A percentile compares a stretch with the other conserved stretches of the same genome.
phyloP scores from a whole-genome alignment of 495 filamentous ascomycete genomes.

The Aspergillus egyptiacus region DNA sequence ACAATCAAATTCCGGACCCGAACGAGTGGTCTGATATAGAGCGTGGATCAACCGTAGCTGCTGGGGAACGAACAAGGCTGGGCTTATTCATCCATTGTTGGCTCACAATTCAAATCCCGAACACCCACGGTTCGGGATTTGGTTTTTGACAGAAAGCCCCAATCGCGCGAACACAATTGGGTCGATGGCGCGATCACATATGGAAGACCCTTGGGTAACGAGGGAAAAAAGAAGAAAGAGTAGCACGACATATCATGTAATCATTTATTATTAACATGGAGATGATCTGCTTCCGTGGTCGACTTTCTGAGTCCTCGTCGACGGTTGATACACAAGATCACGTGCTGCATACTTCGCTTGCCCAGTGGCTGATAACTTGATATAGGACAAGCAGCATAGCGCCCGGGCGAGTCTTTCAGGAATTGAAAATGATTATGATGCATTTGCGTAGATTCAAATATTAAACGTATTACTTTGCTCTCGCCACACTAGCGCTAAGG shows the following conservation, averaged over 20 bases:
- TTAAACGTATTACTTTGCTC: too few species aligned
- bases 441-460: too few species aligned
- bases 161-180: conserved; percentile 8
- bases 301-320: too few species aligned
- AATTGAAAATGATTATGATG: too few species aligned
- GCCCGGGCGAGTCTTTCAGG: too few species aligned
- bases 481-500: too few species aligned
- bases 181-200: not conserved
- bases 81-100: conserved; percentile 22
- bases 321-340: not conserved
- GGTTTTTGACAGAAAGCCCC: conserved; percentile 5
- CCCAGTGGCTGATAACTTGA: too few species aligned
- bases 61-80: not conserved
- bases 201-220: not conserved
- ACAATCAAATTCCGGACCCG: conserved; percentile 3
- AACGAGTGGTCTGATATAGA: conserved; percentile 22
- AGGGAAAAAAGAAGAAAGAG: not conserved
- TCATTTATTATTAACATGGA: too few species aligned
- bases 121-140: conserved; percentile 16
- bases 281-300: too few species aligned
- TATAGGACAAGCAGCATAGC: too few species aligned
- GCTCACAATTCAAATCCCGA: conserved; percentile 20
- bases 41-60: conserved; percentile 2
- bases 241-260: not conserved
- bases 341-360: not conserved